Evolutionary conservation across 2,329 filamentous ascomycete genomes (phyloP), one percentile per base, ranked within the genome.

Genomic region (Penicillium sp.): DNA sequence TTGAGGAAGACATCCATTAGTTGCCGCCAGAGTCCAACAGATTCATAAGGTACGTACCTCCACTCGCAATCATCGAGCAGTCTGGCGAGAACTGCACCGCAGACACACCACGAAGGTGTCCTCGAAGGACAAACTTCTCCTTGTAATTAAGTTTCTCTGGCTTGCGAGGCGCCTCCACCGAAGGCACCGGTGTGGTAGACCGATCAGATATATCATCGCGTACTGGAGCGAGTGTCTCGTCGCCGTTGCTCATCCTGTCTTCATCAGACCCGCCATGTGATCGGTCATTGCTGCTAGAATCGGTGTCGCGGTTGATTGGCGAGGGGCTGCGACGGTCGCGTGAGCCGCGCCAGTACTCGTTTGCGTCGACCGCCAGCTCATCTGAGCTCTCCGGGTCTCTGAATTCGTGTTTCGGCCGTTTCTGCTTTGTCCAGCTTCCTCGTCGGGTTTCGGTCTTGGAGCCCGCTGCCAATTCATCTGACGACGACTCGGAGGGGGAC

Each of bases 61-160:
- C 90, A 62, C 90, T 95, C 19, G 95, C 95, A 65, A 99, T 91
- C 87, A 90, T 95, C 35, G 85, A 85, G 5, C 92, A 92, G 77
- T 97, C 89, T 0, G 94, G 95, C 1, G 93, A 97, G 77, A 97
- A 96, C 68, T 90, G 90, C 50, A 96, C 91, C 55, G 91, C 88
- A 2, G 93, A 90, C 1, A 98, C 86, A 22, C 91, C 88, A 60
- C 88, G 87, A 51, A 85, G 83, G 78, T 98, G 94, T 2, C 92
- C 93, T 60, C 83, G 85, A 19, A 97, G 83, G 19, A 89, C 83
- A 63, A 93, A 84, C 54, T 87, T 85, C 36, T 87, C 84, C 43
- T 80, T 83, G 78, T 92, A 96, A 71, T 89, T 82, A 16, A 92
- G 83, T 24, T 76, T 77, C 22, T 81, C 79, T 4, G 86, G 84